Base-by-base conservation (phyloP, 2,329 filamentous ascomycete genomes). In the Pseudopyrenochaeta lycopersici region DNA sequence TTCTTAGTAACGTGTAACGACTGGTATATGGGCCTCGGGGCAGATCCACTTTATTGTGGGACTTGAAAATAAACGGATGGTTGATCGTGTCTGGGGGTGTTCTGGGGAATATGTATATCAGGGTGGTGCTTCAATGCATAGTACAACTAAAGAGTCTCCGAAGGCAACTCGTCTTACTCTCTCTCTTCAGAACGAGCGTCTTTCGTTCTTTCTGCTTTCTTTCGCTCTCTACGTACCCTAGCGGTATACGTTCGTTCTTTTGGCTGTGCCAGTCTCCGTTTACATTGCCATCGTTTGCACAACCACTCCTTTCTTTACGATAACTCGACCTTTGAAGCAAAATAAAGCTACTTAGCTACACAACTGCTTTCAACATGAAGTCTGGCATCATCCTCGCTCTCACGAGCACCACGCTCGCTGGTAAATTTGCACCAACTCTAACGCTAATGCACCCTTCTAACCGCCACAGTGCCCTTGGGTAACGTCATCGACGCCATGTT, bases 311-410 rank as follows among this genome's bases (percentile, higher is more conserved):
- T 38, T 42, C 46, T 23, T n/a, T n/a, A n/a, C 49, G 31, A 21
- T 14, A 30, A 9, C 20, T 43, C 29, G 47, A 31, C 7, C 21
- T n/a, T 29, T 27, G 36, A 31, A n/a, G 9, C 27, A 20, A 35
- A 14, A 31, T 15, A 43, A 6, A 14, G 12, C 27, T 30, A 17
- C 29, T 14, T 45, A 35, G 33, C 20, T n/a, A 39, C 14, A 27
- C 23, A 35, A 35, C 43, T 35, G 41, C 21, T 7, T 15, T 43
- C 55, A 60, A 50, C n/a, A 70, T 70, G 67, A 65, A 56, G 52
- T 61, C 61, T 29, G 32, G 56, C 35, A 45, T 70, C 29, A 41
- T 68, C 11, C 54, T 70, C 36, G 57, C 66, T 35, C 60, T 70
- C 38, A 54, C 61, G 36, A 54, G 67, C 50, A 56, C 62, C n/a